A percentile compares a stretch with the other conserved stretches of the same genome.
Conservation (phyloP, 2,329 filamentous ascomycete species). For the Mariannaea sp. region DNA sequence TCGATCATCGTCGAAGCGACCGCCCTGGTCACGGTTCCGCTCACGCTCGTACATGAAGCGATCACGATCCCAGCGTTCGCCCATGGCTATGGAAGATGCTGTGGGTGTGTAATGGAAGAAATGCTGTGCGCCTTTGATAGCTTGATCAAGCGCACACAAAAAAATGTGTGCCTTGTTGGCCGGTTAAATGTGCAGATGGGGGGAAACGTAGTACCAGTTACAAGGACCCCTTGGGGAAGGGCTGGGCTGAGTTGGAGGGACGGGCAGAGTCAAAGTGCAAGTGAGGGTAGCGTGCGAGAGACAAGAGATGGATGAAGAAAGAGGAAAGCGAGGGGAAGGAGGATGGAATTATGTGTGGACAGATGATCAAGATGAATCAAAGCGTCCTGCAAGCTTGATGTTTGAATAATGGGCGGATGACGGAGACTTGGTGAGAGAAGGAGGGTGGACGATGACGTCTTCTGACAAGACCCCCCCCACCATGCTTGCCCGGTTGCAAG, state of each 20-base stretch:
- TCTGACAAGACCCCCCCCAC: conserved; percentile 29
- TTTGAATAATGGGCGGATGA: conserved; percentile 23
- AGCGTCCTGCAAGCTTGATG: conserved; percentile 6
- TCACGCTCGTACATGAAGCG: conserved; percentile 51
- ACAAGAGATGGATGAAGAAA: conserved; percentile 1
- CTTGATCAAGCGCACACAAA: neutral
- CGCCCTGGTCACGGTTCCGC: conserved; percentile 48
- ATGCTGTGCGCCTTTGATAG: too few species aligned
- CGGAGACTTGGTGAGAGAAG: conserved; percentile 15
- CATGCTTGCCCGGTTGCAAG: conserved; percentile 28
- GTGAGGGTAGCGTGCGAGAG: conserved; percentile 18
- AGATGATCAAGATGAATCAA: conserved; percentile 30
- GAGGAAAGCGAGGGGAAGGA: conserved; percentile 7
- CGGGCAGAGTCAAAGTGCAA: neutral
- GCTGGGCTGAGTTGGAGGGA: conserved; percentile 1
- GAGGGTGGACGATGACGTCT: conserved; percentile 36
- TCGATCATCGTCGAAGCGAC: conserved; percentile 53
- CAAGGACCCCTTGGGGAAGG: conserved; percentile 4
- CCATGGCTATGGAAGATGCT: conserved; percentile 33
- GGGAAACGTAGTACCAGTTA: neutral
- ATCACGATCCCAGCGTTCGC: conserved; percentile 59
- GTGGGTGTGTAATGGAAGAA: too few species aligned
- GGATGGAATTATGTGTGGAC: conserved; percentile 28
- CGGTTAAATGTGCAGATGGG: neutral
- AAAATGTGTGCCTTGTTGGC: conserved; percentile 11